Base-by-base conservation (phyloP, 352 stramenopile genomes). In the Pythium diclinum region DNA sequence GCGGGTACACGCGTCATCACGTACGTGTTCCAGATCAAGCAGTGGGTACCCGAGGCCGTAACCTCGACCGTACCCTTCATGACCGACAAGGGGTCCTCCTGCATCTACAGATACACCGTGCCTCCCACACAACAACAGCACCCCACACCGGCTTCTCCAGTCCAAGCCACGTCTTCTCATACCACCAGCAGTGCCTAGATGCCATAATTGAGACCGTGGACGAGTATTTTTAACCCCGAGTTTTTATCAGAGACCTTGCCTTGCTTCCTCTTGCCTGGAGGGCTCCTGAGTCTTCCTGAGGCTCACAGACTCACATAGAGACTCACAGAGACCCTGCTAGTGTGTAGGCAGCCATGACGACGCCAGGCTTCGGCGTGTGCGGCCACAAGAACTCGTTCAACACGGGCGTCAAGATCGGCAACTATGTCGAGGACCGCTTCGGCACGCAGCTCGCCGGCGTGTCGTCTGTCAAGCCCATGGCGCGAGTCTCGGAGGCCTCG, bases 311-410 rank as follows among this genome's bases (percentile, higher is more conserved):
- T 16, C 33, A 28, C 25, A 28, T 3, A 28, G 25, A 28, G 25
- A 28, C 25, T 28, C 30, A 6, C 23, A 44, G 32, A 42, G 17
- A n/a, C 30, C 14, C 32, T 30, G 19, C 17, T 42, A 25, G 30
- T 28, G 13, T 32, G 3, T 46, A 30, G 7, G 16, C 33, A 13
- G 58, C 30, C 46, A 73, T 17, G 23, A 84, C 85, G 75, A 75
- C 73, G 59, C 53, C 72, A 32, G 85, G 85, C 8, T 92, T 83
- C 56, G 85, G 85, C 44, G 81, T 92, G 46, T 91, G 83, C 52
- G 83, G 85, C 3, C 85, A 92, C 78, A 92, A 92, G 79, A 94
- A 94, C 76, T 72, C 79, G 65, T 94, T 87, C 64, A 81, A 73
- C 9, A 85, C 80, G 21, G 74, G 76, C 30, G 80, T 91, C 49